These are phyloP conservation scores for Eutrema heterophyllum DNA, from an alignment of 345 rosid species.

Conservation along the genomic window DNA sequence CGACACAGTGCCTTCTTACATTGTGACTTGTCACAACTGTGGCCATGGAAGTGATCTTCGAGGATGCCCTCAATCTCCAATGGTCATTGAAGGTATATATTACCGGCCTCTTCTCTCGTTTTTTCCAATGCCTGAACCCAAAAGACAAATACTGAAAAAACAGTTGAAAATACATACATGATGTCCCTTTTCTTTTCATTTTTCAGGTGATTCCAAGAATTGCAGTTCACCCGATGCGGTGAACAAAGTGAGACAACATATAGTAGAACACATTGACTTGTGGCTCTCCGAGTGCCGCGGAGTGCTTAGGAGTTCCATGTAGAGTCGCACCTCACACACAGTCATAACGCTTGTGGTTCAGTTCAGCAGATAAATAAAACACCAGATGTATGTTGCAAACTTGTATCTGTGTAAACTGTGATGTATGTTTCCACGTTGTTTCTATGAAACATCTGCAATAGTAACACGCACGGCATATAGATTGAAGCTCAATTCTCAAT, in stretches of 20 bases:
- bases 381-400: background rate
- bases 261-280: slow-evolving; percentile 75
- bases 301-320: slow-evolving; percentile 19
- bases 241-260: slow-evolving; percentile 70
- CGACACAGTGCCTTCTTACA: slow-evolving; percentile 36
- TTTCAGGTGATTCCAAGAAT: slow-evolving; percentile 61
- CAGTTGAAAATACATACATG: background rate
- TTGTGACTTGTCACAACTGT: slow-evolving; percentile 76
- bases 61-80: slow-evolving; percentile 91
- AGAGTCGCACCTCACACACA: background rate
- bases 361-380: background rate
- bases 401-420: slow-evolving; percentile 13
- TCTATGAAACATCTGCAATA: background rate
- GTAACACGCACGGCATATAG: background rate
- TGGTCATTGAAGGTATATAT: slow-evolving; percentile 56
- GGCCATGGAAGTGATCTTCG: slow-evolving; percentile 96
- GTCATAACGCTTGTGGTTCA: background rate
- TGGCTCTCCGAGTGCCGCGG: slow-evolving; percentile 82
- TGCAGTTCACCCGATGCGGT: slow-evolving; percentile 90
- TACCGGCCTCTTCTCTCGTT: background rate
- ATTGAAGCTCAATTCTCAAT: background rate
- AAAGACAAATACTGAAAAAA: background rate
- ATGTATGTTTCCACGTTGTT: background rate
- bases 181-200: background rate
- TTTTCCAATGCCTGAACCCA: background rate